A percentile compares a stretch with the other conserved stretches of the same genome.
These are phyloP conservation scores for Wakefieldia striispora DNA, from an alignment of 768 basidiomycete genomes.

Conservation along the genomic window DNA sequence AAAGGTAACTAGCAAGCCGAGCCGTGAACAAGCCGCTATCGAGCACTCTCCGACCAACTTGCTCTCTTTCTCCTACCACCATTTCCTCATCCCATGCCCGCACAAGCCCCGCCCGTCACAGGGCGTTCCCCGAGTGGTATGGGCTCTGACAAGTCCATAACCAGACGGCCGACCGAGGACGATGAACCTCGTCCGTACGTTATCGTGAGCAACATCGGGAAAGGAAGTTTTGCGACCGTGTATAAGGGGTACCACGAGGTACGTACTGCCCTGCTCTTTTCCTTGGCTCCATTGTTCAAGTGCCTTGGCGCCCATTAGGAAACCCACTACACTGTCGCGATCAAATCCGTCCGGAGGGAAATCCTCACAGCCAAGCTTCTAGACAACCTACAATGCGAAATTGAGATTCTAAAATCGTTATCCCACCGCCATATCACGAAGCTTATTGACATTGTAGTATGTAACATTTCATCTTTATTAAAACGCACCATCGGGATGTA, in stretches of 20 bases:
- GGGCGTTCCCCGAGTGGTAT: slow-evolving; percentile 21
- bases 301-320: slow-evolving; percentile 47
- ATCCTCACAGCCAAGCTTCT: slow-evolving; percentile 89
- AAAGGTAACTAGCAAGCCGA: slow-evolving; percentile 26
- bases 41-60: not conserved
- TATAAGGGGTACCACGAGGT: slow-evolving; percentile 93
- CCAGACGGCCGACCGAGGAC: slow-evolving; percentile 46
- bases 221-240: slow-evolving; percentile 95
- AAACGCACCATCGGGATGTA: not conserved
- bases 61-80: slow-evolving; percentile 14
- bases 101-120: slow-evolving; percentile 16
- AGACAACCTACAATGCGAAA: slow-evolving; percentile 98
- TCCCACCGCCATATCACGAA: slow-evolving; percentile 92
- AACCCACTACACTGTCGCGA: slow-evolving; percentile 76
- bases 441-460: slow-evolving; percentile 88
- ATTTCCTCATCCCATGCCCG: slow-evolving; percentile 17
- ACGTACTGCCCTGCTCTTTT: slow-evolving; percentile 24
- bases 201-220: slow-evolving; percentile 73
- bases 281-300: not conserved
- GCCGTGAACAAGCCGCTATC: not conserved
- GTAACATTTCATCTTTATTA: slow-evolving; percentile 19
- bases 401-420: slow-evolving; percentile 91
- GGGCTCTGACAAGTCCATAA: slow-evolving; percentile 25
- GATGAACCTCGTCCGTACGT: slow-evolving; percentile 77
- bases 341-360: slow-evolving; percentile 90